phyloP scores from a whole-genome alignment of 139 green algal genomes.

The Chlamydomonas sphaeroides region DNA sequence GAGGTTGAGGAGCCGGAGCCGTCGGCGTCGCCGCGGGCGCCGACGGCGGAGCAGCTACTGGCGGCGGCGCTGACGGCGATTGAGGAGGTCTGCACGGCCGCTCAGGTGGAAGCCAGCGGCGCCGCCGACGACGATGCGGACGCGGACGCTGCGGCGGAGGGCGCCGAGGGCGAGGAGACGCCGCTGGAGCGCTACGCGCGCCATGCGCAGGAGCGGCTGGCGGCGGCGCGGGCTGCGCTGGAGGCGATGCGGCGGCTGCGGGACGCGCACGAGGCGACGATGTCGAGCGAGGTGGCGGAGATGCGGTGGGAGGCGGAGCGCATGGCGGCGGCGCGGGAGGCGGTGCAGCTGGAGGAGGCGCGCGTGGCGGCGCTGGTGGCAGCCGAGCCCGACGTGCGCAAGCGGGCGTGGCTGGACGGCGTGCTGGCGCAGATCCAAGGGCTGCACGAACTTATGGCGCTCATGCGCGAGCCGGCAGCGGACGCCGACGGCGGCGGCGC shows the following conservation, averaged over 20 bases:
- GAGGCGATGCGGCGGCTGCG: background rate
- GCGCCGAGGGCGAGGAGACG: background rate
- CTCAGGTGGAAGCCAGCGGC: too few species aligned
- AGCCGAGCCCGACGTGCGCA: background rate
- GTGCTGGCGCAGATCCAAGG: background rate
- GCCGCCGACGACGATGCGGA: background rate
- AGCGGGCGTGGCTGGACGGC: background rate
- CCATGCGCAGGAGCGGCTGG: background rate
- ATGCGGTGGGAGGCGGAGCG: too few species aligned
- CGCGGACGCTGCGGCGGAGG: background rate
- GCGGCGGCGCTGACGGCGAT: background rate
- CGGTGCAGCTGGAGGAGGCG: background rate
- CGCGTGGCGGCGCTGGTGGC: conserved; percentile 10
- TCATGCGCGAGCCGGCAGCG: too few species aligned
- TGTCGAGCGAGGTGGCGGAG: background rate
- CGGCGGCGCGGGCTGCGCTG: conserved; percentile 10
- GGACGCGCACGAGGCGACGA: background rate
- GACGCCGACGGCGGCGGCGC: too few species aligned
- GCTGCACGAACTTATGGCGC: background rate
- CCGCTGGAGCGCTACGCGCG: background rate
- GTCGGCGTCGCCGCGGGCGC: too few species aligned
- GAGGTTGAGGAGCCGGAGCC: background rate
- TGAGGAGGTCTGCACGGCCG: background rate
- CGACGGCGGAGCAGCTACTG: background rate
- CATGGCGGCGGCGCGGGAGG: background rate